A percentile compares a stretch with the other conserved stretches of the same genome.
These are phyloP conservation scores for Cryptococcus sp. DNA, from an alignment of 1,284 basidiomycete genomes.

Conservation along the genomic window DNA sequence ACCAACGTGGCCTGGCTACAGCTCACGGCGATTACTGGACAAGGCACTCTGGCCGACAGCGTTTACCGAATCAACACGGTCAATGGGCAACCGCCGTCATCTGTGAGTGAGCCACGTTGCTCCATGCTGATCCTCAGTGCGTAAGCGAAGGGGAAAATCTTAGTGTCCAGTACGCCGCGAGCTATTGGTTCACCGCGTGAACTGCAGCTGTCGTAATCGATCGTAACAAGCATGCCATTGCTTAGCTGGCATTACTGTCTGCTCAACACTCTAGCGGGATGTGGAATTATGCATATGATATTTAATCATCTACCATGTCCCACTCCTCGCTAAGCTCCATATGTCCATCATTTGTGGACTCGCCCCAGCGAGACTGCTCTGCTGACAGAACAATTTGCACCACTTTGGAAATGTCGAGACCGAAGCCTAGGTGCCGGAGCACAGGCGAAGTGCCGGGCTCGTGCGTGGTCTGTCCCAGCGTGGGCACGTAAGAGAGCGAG, in stretches of 20 bases:
- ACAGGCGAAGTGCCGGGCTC: slow-evolving; percentile 33
- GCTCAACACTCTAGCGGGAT: not conserved
- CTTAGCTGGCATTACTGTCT: not conserved
- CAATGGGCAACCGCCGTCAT: slow-evolving; percentile 65
- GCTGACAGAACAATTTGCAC: slow-evolving; percentile 32
- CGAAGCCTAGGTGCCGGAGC: slow-evolving; percentile 39
- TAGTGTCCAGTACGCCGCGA: slow-evolving; percentile 59
- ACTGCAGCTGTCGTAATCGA: too few relatives aligned
- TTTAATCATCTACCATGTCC: slow-evolving; percentile 39
- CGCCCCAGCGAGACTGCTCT: slow-evolving; percentile 31
- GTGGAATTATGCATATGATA: not conserved
- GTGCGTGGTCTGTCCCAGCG: slow-evolving; percentile 38
- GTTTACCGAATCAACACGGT: slow-evolving; percentile 64
- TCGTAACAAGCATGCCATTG: not conserved
- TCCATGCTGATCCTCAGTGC: slow-evolving; percentile 47
- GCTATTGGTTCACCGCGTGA: slow-evolving; percentile 55
- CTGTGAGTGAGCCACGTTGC: slow-evolving; percentile 47
- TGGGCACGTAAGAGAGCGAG: slow-evolving; percentile 27
- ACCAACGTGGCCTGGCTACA: slow-evolving; percentile 63
- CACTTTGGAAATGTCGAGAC: slow-evolving; percentile 44
- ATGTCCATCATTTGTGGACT: slow-evolving; percentile 3
- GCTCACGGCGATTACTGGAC: slow-evolving; percentile 53
- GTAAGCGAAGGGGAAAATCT: slow-evolving; percentile 52
- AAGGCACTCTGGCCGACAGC: slow-evolving; percentile 60
- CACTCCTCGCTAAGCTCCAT: slow-evolving; percentile 40